A percentile compares a stretch with the other conserved stretches of the same genome.
Evolutionary conservation across 176 grass and related monocot genomes (phyloP).

Genomic region (Otatea glauca): DNA sequence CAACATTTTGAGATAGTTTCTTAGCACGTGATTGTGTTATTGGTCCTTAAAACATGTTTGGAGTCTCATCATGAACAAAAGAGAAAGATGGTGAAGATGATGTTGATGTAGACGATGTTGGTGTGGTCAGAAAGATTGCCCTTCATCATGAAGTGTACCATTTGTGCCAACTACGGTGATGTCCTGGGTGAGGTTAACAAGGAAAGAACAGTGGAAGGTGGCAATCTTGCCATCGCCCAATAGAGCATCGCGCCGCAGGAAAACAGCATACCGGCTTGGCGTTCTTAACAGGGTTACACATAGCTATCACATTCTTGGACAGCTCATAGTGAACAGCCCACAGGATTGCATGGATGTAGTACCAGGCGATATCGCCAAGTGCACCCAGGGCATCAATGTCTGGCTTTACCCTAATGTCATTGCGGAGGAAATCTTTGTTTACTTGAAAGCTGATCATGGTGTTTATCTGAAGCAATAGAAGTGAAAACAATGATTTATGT

Average conservation of each 20-base stretch:
- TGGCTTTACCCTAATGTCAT: constrained; percentile 84
- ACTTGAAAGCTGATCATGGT: constrained; percentile 49
- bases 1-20: too few relatives aligned
- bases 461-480: constrained; percentile 58
- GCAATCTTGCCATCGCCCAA: constrained; percentile 61
- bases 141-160: constrained; percentile 60
- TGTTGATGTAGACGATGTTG: too few relatives aligned
- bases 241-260: constrained; percentile 61
- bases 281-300: constrained; percentile 53
- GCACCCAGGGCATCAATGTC: constrained; percentile 78
- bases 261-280: constrained; percentile 59
- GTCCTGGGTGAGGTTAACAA: constrained; percentile 64
- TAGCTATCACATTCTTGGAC: constrained; percentile 53
- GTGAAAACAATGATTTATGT: background rate
- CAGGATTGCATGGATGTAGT: constrained; percentile 68
- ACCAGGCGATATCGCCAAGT: constrained; percentile 77
- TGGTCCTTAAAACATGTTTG: too few relatives aligned
- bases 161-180: constrained; percentile 60
- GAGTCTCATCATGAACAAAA: too few relatives aligned
- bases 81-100: too few relatives aligned
- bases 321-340: constrained; percentile 72
- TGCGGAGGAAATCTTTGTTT: constrained; percentile 69
- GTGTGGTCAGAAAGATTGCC: too few relatives aligned
- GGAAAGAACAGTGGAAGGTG: constrained; percentile 71
- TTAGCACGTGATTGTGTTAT: too few relatives aligned